A percentile compares a stretch with the other conserved stretches of the same genome.
Conservation (phyloP, 202 grass and related monocot species). For the Musa balbisiana region DNA sequence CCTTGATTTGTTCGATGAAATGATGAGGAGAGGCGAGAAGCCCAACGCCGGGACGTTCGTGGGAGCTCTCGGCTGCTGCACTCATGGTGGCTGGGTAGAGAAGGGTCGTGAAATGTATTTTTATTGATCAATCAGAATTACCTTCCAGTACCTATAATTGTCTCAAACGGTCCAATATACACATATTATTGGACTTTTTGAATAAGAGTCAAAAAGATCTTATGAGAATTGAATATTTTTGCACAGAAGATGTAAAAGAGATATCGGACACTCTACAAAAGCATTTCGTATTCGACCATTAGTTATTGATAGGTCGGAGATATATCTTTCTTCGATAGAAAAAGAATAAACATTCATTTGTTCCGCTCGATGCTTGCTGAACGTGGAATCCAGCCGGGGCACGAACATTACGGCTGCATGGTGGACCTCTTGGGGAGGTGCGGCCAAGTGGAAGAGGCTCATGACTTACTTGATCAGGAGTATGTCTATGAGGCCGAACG, state of each 20-base stretch:
- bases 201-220: too few species aligned
- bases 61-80: constrained; percentile 50
- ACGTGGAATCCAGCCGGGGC: constrained; percentile 29
- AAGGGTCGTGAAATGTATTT: constrained; percentile 29
- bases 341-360: too few species aligned
- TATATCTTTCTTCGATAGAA: too few species aligned
- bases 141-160: too few species aligned
- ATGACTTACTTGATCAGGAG: constrained; percentile 34
- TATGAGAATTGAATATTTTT: too few species aligned
- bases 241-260: too few species aligned
- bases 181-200: too few species aligned
- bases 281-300: too few species aligned
- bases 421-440: constrained; percentile 62
- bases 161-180: too few species aligned
- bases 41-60: constrained; percentile 53
- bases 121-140: too few species aligned
- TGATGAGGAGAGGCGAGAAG: constrained; percentile 4
- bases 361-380: constrained; percentile 36
- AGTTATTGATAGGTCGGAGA: too few species aligned
- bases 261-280: too few species aligned
- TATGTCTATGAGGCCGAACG: constrained; percentile 51
- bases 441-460: constrained; percentile 45
- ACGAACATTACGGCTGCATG: constrained; percentile 71
- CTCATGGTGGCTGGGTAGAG: constrained; percentile 39
- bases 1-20: constrained; percentile 42